phyloP scores from a whole-genome alignment of 2,329 filamentous ascomycete species.

The Aspergillus neoniger region DNA sequence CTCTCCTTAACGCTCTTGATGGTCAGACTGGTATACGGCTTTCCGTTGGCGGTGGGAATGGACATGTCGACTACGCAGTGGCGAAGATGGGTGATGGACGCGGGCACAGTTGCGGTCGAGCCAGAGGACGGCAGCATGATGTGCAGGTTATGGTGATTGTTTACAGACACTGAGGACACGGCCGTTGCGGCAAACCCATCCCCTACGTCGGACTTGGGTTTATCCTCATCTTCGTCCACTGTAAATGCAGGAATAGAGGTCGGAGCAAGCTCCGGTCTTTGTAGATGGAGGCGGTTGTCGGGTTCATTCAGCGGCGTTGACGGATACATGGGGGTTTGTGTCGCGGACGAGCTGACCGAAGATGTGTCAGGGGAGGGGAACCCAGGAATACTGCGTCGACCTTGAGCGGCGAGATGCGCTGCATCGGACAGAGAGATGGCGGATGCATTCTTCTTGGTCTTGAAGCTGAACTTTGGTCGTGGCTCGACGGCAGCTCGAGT shows the following conservation, averaged over 20 bases:
- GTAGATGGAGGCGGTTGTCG: constrained; percentile 32
- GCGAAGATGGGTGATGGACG: constrained; percentile 68
- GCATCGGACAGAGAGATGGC: constrained; percentile 60
- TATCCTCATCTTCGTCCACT: constrained; percentile 23
- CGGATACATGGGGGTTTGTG: constrained; percentile 38
- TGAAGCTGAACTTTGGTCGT: constrained; percentile 83
- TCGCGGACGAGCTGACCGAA: constrained; percentile 43
- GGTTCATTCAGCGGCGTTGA: constrained; percentile 41
- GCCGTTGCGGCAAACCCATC: constrained; percentile 56
- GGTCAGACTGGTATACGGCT: constrained; percentile 69
- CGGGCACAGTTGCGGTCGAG: constrained; percentile 70
- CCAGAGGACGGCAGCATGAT: constrained; percentile 75
- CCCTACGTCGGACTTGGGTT: constrained; percentile 17
- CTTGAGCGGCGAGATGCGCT: constrained; percentile 55
- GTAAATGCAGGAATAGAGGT: constrained; percentile 36
- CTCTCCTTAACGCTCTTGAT: constrained; percentile 70
- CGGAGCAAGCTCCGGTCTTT: constrained; percentile 38
- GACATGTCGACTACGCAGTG: constrained; percentile 81
- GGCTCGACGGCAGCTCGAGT: constrained; percentile 69
- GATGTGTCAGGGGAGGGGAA: constrained; percentile 46
- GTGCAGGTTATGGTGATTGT: constrained; percentile 67
- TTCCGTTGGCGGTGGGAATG: constrained; percentile 57
- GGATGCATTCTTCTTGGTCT: constrained; percentile 57
- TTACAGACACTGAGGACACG: constrained; percentile 63
- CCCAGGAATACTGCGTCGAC: constrained; percentile 47